These are phyloP conservation scores for Nannizziopsis arthrosporioides DNA, from an alignment of 2,329 filamentous ascomycete species.

Conservation along the genomic window DNA sequence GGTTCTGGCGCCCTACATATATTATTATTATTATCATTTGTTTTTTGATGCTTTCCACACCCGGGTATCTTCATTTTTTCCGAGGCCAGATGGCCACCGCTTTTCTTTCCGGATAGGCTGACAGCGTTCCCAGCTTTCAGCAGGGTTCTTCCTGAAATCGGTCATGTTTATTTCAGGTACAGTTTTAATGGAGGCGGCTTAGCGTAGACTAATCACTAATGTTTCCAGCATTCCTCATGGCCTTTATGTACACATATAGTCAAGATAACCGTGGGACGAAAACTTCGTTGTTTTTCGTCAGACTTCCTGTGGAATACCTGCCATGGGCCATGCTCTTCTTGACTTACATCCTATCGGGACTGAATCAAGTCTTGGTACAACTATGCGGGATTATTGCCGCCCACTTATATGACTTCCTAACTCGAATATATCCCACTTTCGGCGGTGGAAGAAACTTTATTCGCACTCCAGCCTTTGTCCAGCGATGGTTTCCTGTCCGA, in stretches of 20 bases:
- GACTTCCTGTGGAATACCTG: conserved; percentile 67
- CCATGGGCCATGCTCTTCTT: conserved; percentile 69
- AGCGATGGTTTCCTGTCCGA: conserved; percentile 45
- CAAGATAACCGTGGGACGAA: conserved; percentile 73
- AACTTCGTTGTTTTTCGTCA: conserved; percentile 69
- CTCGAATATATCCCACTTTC: conserved; percentile 76
- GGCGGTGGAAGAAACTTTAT: conserved; percentile 71
- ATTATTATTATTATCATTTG: conserved; percentile 8
- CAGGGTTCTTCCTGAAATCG: conserved; percentile 28
- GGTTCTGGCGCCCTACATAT: conserved; percentile 56
- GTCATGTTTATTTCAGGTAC: conserved; percentile 30
- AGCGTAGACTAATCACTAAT: conserved; percentile 18
- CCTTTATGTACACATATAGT: conserved; percentile 70
- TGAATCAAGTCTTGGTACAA: conserved; percentile 48
- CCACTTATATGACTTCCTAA: conserved; percentile 83
- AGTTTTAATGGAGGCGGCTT: conserved; percentile 12
- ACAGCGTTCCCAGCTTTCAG: conserved; percentile 30
- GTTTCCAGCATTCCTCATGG: conserved; percentile 61
- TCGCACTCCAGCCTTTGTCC: conserved; percentile 60
- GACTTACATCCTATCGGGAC: conserved; percentile 57
- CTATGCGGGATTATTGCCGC: conserved; percentile 72
- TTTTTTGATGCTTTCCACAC: conserved; percentile 11
- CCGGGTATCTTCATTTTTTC: conserved; percentile 5
- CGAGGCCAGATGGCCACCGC: conserved; percentile 5
- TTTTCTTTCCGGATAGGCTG: conserved; percentile 16